Conservation (phyloP, 148 eudicot genomes). For the Rhododendron ferrugineum region DNA sequence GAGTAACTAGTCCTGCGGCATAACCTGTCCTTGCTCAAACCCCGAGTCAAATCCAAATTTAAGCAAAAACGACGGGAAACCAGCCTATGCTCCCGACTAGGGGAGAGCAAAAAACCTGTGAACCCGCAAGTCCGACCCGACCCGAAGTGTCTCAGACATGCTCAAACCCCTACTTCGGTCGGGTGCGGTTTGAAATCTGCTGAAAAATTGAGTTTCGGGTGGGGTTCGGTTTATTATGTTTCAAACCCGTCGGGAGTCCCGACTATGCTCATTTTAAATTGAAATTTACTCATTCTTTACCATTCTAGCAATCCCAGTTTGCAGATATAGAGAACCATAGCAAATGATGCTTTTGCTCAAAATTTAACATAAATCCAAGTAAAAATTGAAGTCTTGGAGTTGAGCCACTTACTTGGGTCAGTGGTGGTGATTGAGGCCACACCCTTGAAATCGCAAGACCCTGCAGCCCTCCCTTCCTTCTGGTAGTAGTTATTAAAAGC, state of each 20-base stretch:
- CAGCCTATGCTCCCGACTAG: background rate
- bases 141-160: no score
- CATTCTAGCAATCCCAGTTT: background rate
- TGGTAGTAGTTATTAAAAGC: constrained; percentile 94
- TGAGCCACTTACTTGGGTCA: constrained; percentile 68
- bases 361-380: background rate
- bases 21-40: background rate
- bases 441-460: constrained; percentile 92
- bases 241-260: no score
- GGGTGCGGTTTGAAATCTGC: no score
- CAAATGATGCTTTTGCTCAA: background rate
- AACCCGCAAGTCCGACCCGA: no score
- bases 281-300: background rate
- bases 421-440: constrained; percentile 78
- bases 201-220: no score
- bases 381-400: background rate
- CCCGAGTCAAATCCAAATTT: background rate
- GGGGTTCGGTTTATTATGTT: no score
- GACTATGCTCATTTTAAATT: background rate
- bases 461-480: constrained; percentile 50
- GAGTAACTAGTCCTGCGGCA: background rate
- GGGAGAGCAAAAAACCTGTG: no score
- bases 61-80: background rate
- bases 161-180: no score
- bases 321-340: background rate